Evolutionary conservation across 441 rosid genomes (phyloP).

Genomic region (Rhodomyrtus psidioides): DNA sequence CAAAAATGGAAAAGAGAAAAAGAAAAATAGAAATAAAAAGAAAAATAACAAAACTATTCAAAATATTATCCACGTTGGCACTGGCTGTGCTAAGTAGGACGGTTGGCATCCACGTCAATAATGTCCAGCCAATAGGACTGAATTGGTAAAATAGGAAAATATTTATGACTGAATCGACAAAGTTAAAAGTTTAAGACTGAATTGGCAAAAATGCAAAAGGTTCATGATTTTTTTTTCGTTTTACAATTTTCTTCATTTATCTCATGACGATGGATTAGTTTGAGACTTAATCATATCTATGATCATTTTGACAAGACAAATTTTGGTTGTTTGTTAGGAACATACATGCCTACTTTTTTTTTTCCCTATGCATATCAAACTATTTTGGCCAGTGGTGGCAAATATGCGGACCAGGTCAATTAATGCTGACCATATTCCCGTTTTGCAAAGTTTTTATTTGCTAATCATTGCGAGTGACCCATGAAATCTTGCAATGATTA

Average conservation of each 20-base stretch:
- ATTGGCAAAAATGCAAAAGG: too few species aligned
- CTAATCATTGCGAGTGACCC: neutral
- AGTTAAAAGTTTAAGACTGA: too few species aligned
- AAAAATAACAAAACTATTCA: too few species aligned
- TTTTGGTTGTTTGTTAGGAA: neutral
- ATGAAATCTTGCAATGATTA: neutral
- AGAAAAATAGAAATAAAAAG: too few species aligned
- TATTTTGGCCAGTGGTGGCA: neutral
- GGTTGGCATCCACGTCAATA: too few species aligned
- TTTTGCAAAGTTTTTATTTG: neutral
- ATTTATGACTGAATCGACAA: too few species aligned
- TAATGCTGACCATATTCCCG: neutral
- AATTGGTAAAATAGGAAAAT: too few species aligned
- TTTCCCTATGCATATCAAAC: neutral
- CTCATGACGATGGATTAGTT: neutral
- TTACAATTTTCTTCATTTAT: neutral
- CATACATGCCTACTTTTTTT: neutral
- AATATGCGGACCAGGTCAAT: neutral
- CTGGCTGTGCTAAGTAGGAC: rapidly evolving
- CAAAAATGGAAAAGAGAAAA: too few species aligned
- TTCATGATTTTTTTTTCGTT: too few species aligned
- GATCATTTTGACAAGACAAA: neutral
- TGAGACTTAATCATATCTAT: neutral
- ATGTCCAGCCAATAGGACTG: too few species aligned
- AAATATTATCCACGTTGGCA: too few species aligned